Evolutionary conservation across 129 eudicot genomes (phyloP).

Genomic region (Tagetes erecta): DNA sequence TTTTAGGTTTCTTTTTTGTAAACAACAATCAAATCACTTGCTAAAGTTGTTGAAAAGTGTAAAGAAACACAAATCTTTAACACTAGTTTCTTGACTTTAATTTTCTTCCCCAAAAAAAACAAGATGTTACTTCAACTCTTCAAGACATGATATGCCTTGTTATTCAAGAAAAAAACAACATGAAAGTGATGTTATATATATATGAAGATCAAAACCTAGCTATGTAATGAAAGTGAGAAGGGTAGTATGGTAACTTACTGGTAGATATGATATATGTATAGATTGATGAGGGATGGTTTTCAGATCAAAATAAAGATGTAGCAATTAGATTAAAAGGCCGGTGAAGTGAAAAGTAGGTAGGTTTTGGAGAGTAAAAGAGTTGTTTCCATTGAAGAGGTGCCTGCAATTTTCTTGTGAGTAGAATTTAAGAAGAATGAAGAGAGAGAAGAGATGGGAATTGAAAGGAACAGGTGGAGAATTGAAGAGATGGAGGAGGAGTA

Average conservation of each 20-base stretch:
- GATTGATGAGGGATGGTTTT: too few relatives aligned
- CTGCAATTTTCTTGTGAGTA: conserved; percentile 39
- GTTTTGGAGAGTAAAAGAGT: conserved; percentile 31
- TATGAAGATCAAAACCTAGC: background rate
- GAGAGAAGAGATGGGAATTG: conserved; percentile 25
- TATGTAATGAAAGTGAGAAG: background rate
- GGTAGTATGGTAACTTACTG: conserved; percentile 30
- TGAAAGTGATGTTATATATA: background rate
- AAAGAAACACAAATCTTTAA: conserved; percentile 8
- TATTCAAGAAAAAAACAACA: too few relatives aligned
- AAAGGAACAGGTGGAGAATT: conserved; percentile 42
- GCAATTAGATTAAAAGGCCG: conserved; percentile 18
- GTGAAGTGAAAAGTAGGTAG: conserved; percentile 24
- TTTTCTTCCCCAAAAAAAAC: conserved; percentile 9
- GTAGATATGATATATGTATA: background rate
- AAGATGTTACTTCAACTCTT: background rate
- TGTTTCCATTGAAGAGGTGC: conserved; percentile 39
- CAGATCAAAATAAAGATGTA: too few relatives aligned
- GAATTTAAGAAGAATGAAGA: conserved; percentile 43
- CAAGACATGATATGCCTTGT: too few relatives aligned
- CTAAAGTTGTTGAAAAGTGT: background rate
- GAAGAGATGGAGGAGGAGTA: conserved; percentile 44
- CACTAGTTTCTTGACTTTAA: conserved; percentile 22
- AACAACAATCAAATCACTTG: conserved; percentile 7
- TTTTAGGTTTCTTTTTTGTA: conserved; percentile 5